Base-by-base conservation (phyloP, 306 rosid genomes). In the Fragaria iinumae region DNA sequence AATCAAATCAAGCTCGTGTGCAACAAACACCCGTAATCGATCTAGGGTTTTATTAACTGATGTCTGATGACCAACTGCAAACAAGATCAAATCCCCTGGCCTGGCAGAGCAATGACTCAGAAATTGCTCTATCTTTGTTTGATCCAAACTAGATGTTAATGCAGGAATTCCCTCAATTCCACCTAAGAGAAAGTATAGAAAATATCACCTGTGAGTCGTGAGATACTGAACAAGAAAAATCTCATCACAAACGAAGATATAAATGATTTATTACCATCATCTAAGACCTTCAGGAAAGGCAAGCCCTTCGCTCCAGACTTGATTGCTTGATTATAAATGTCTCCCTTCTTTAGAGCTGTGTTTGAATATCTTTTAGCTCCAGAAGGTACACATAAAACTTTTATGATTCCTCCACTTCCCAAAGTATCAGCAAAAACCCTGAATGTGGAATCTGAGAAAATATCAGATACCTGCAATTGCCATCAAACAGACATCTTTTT, bases 281-380 rank as follows among this genome's bases (percentile, higher is more conserved):
- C 90, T 69, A 84, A 71, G 74, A 95, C 89, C 89, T 92, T 95
- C 80, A 95, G 87, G 83, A 90, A 95, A 82, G 96, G 96, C 75
- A 95, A 95, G 57, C 97, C 96, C 85, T 87, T 92, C 3, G 97
- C 97, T 76, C 98, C 98, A 76, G 97, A 88, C 90, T 86, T 89
- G 76, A 79, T 72, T 44, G 92, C 96, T 83, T 90, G 96, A 55
- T 71, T 84, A 76, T 86, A 95, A 77, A 95, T 78, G 77, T 89
- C 92, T 16, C 97, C 97, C 85, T 95, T 90, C 79, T 92, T 92
- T 78, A 95, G 96, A 75, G 96, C 90, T 20, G 97, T 89, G 75
- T 92, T 95, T 68, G 98, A 92, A 87, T 92, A 95, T 43, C 67
- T 77, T 88, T 88, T 90, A 69, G 91, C 84, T 79, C 96, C 98